These are phyloP conservation scores for Canariomyces notabilis DNA, from an alignment of 2,329 filamentous ascomycete genomes.

Conservation along the genomic window DNA sequence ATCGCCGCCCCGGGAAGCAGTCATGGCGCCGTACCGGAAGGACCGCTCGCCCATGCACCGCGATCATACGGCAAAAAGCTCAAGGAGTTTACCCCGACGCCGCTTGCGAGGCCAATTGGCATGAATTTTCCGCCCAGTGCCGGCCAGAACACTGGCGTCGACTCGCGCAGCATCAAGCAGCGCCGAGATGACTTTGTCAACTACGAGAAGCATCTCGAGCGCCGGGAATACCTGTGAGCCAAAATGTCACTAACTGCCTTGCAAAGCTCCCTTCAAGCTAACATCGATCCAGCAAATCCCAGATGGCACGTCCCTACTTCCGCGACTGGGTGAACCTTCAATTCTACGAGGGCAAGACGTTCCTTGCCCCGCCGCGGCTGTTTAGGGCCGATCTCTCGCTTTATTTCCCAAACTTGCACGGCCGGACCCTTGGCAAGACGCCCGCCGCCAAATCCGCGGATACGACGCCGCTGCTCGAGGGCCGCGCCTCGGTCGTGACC, in stretches of 20 bases:
- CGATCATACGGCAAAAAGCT: conserved; percentile 54
- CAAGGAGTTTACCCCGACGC: conserved; percentile 53
- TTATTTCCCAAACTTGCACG: conserved; percentile 90
- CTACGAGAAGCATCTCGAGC: conserved; percentile 76
- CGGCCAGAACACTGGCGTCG: conserved; percentile 78
- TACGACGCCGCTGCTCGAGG: conserved; percentile 70
- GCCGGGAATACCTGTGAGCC: conserved; percentile 71
- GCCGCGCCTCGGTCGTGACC: conserved; percentile 71
- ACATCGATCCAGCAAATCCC: conserved; percentile 52
- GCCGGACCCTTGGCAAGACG: conserved; percentile 64
- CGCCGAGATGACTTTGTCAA: conserved; percentile 75
- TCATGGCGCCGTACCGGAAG: conserved; percentile 29
- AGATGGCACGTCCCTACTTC: conserved; percentile 86
- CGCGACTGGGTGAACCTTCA: conserved; percentile 87
- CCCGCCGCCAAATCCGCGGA: conserved; percentile 45
- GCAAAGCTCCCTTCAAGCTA: background rate
- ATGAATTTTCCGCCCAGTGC: conserved; percentile 65
- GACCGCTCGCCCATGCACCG: conserved; percentile 52
- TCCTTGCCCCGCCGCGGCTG: conserved; percentile 75
- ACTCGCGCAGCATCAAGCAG: conserved; percentile 61
- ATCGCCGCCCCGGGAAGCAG: conserved; percentile 9
- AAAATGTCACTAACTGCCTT: background rate
- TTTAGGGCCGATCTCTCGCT: conserved; percentile 79
- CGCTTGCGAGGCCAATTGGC: conserved; percentile 72
- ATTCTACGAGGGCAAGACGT: conserved; percentile 84